These are phyloP conservation scores for Phytophthora cryptogea DNA, from an alignment of 352 stramenopile genomes.

Conservation along the genomic window DNA sequence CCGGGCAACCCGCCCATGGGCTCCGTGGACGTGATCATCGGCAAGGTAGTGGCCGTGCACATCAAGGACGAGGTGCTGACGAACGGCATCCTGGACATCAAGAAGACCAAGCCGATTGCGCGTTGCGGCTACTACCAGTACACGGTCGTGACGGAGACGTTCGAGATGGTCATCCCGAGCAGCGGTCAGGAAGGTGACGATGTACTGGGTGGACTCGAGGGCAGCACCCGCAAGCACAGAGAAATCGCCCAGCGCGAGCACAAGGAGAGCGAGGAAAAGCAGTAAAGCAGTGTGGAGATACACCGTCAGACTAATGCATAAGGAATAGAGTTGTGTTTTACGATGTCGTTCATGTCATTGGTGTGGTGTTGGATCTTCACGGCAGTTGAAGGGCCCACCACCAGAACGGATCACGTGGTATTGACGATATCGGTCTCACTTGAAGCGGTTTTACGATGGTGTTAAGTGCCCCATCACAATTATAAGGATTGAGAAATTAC, in stretches of 20 bases:
- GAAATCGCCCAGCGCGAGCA: slow-evolving; percentile 30
- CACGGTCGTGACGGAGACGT: slow-evolving; percentile 38
- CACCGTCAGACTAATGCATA: background rate
- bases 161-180: slow-evolving; percentile 40
- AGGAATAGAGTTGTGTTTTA: slow-evolving; percentile 10
- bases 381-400: slow-evolving; percentile 2
- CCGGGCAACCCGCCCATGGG: slow-evolving; percentile 39
- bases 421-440: background rate
- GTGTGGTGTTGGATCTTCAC: background rate
- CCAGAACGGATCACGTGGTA: slow-evolving; percentile 13
- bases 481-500: slow-evolving; percentile 1
- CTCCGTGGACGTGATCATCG: slow-evolving; percentile 40
- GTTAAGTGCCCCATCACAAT: no score
- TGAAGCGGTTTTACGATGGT: background rate
- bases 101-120: slow-evolving; percentile 41
- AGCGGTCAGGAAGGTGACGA: slow-evolving; percentile 33
- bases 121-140: slow-evolving; percentile 40
- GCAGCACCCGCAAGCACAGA: slow-evolving; percentile 31
- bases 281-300: slow-evolving; percentile 5
- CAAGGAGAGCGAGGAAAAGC: slow-evolving; percentile 8
- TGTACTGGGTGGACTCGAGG: slow-evolving; percentile 27
- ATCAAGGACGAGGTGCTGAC: slow-evolving; percentile 42
- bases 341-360: background rate
- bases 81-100: slow-evolving; percentile 37
- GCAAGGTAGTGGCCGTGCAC: slow-evolving; percentile 39